Percentiles rank a stretch among this genome's conserved stretches.
These are phyloP conservation scores for Backusella macrospora DNA, from an alignment of 192 early-diverging fungal species.

Conservation along the genomic window DNA sequence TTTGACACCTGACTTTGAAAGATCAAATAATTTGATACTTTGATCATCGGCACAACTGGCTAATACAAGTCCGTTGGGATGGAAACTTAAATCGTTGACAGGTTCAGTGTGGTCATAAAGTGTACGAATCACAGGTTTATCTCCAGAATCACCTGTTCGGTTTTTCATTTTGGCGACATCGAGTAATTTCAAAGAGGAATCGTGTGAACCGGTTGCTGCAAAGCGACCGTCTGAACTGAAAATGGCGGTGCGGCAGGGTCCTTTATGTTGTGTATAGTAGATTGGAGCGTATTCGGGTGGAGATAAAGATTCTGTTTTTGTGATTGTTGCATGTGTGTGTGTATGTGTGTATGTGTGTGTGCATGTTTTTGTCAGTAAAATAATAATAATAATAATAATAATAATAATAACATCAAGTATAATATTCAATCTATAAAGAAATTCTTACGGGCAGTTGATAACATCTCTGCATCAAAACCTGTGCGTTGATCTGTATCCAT, in stretches of 20 bases:
- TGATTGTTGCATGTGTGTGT: neutral
- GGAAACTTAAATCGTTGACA: constrained; percentile 86
- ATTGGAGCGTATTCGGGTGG: constrained; percentile 39
- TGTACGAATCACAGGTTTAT: constrained; percentile 87
- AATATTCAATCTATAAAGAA: neutral
- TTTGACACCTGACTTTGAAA: constrained; percentile 80
- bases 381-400: neutral
- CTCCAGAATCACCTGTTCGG: constrained; percentile 63
- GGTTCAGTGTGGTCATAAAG: constrained; percentile 84
- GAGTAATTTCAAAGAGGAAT: constrained; percentile 89
- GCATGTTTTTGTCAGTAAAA: neutral
- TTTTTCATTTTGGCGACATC: constrained; percentile 83
- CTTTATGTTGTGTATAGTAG: constrained; percentile 44
- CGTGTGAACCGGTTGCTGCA: constrained; percentile 87
- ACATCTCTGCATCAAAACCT: constrained; percentile 21
- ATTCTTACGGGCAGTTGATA: constrained; percentile 1
- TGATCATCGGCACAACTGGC: constrained; percentile 86
- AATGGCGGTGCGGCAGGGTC: constrained; percentile 40
- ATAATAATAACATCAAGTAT: neutral
- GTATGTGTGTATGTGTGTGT: neutral
- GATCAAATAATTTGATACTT: constrained; percentile 88
- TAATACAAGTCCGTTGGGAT: constrained; percentile 90
- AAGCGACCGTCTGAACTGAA: constrained; percentile 69
- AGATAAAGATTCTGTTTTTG: constrained; percentile 17
- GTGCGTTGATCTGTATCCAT: constrained; percentile 5